Base-by-base conservation (phyloP, 2,329 filamentous ascomycete species). In the Phyllosticta citriasiana region DNA sequence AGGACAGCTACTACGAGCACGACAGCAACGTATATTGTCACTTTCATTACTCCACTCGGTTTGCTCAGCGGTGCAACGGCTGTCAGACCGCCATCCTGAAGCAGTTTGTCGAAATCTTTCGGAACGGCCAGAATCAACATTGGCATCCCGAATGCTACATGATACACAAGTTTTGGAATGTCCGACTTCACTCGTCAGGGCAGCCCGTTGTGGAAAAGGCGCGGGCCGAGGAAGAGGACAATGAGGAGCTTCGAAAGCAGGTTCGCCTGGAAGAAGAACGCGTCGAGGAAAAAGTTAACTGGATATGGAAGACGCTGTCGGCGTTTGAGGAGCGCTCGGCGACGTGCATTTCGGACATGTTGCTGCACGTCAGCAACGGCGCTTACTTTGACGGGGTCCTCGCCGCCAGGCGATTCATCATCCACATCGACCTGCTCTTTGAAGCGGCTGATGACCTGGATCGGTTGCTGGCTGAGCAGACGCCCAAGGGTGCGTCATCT, bases 161-260 rank as follows among this genome's bases (percentile, higher is more conserved):
- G 94, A 99, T 99, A 65, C 94, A 99, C 78, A 99, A 99, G 71
- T 99, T 97, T 76, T 99, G 94, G 94, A 99, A 97, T 72, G 94
- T 99, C 63, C 87, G 94, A 57, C 80, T 99, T 47, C 76, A 78
- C 64, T 73, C 76, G 4, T 74, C 74, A 14, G 74, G 74, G 9
- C 71, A 76, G 51, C 73, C 74, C 25, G 67, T 72, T 52, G 66
- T 72, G 5, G 73, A 76, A 53, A 67, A 70, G 51, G 66, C 71
- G 33, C 55, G 66, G 25, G 66, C 67, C 24, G 80, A 83, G 57
- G 75, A 77, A 51, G 80, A 86, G 65, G 85, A 85, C 12, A 84
- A 82, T 47, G 81, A 86, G 55, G 84, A 87, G 64, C 84, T 87
- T 64, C 87, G 91, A 58, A 86, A 90, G 57, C 79, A 81, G 16